These are phyloP conservation scores for Citrus unshiu DNA, from an alignment of 345 rosid species.

Conservation along the genomic window DNA sequence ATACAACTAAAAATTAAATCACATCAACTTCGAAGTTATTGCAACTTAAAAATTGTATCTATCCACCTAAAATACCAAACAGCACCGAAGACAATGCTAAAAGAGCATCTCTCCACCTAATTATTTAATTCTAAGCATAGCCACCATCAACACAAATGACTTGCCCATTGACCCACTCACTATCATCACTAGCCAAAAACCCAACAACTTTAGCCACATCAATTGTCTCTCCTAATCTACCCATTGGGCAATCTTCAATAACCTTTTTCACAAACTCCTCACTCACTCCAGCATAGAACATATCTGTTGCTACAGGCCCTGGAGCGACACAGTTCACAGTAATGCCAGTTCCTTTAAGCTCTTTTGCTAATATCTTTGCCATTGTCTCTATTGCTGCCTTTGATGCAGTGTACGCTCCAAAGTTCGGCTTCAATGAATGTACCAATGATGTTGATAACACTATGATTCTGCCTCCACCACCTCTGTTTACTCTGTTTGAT, in stretches of 20 bases:
- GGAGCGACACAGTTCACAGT: constrained; percentile 49
- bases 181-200: constrained; percentile 46
- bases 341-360: constrained; percentile 39
- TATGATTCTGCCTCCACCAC: constrained; percentile 36
- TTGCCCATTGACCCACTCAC: constrained; percentile 46
- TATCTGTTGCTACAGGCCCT: constrained; percentile 41
- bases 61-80: too few relatives aligned
- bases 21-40: too few relatives aligned
- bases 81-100: too few relatives aligned
- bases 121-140: neutral
- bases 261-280: constrained; percentile 30
- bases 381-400: constrained; percentile 47
- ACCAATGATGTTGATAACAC: constrained; percentile 33
- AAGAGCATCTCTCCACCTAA: too few relatives aligned
- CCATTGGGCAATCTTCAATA: constrained; percentile 31
- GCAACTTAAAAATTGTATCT: too few relatives aligned
- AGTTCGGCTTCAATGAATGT: constrained; percentile 26
- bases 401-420: constrained; percentile 33
- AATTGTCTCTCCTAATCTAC: constrained; percentile 34
- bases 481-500: constrained; percentile 31
- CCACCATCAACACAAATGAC: constrained; percentile 37
- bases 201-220: constrained; percentile 44
- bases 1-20: too few relatives aligned
- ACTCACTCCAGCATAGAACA: constrained; percentile 37
- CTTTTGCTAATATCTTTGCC: constrained; percentile 50